Evolutionary conservation across 495 filamentous ascomycete species (phyloP), one percentile per base, ranked within the genome.

Genomic region (Parathielavia appendiculata): DNA sequence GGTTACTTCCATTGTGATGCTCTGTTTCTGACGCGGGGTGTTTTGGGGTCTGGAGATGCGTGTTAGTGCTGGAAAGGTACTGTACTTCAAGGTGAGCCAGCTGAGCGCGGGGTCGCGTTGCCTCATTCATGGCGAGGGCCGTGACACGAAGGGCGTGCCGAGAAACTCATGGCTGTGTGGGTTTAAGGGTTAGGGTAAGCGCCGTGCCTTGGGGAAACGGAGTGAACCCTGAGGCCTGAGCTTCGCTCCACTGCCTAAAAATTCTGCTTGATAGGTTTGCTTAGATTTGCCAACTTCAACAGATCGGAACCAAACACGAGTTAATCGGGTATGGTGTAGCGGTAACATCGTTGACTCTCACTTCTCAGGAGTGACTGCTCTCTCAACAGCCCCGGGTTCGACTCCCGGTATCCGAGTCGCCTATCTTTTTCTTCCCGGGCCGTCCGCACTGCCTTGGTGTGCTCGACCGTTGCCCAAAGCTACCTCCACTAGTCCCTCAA

Each of bases 1-100:
- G 41, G 64, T 58, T 30, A 75, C 64, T 9, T 71, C 65, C 65
- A 68, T 71, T 22, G 34, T 52, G 35, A 32, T 36, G 8, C 11
- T 11, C n/a, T 32, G 45, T 32, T 14, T 19, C 19, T 45, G 43
- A 10, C n/a, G 23, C 4, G 13, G 5, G 23, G 0, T 34, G 46
- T 17, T 13, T 14, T 49, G 26, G 34, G 11, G 35, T 38, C 4
- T 17, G 10, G 40, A 43, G 14, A 4, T n/a, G 40, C 4, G 17
- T 30, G 26, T 30, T 6, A 30, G 26, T 30, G 26, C n/a, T n/a
- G n/a, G n/a, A n/a, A n/a, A n/a, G n/a, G n/a, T n/a, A n/a, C n/a
- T n/a, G n/a, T n/a, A n/a, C n/a, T n/a, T n/a, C n/a, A n/a, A n/a
- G n/a, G n/a, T 32, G 47, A 50, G 30, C 17, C n/a, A 50, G 16